Conservation (phyloP, 2,329 filamentous ascomycete genomes). For the Claviceps paspali region DNA sequence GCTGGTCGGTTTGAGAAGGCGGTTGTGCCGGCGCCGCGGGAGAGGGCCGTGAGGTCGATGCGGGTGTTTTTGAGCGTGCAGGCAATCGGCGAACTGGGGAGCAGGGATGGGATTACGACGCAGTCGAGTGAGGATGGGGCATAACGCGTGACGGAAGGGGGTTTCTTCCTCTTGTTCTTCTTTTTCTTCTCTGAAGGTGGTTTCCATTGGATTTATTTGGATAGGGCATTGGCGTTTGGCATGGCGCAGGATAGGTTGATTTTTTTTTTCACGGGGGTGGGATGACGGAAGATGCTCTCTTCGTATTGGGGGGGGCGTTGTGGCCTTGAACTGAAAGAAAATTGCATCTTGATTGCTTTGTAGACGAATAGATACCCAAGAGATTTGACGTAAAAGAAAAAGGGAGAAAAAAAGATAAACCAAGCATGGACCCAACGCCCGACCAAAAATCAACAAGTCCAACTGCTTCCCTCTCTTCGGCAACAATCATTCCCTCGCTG, state of each 20-base stretch:
- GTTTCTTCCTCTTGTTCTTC: background rate
- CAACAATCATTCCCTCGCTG: too few relatives aligned
- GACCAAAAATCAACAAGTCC: background rate
- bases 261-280: background rate
- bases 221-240: too few relatives aligned
- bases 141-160: conserved; percentile 1
- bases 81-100: conserved; percentile 39
- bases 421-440: background rate
- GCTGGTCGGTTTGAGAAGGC: conserved; percentile 40
- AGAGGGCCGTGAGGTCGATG: conserved; percentile 36
- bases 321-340: too few relatives aligned
- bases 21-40: conserved; percentile 28
- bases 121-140: conserved; percentile 27
- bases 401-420: background rate
- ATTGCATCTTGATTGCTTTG: too few relatives aligned
- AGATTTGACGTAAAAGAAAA: background rate
- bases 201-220: too few relatives aligned
- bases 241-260: background rate
- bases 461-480: background rate
- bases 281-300: conserved; percentile 1
- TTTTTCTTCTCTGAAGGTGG: background rate
- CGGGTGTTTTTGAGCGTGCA: conserved; percentile 42
- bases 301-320: too few relatives aligned
- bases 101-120: conserved; percentile 27
- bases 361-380: background rate